Evolutionary conservation across 148 eudicot genomes (phyloP).

Genomic region (Silene conica): DNA sequence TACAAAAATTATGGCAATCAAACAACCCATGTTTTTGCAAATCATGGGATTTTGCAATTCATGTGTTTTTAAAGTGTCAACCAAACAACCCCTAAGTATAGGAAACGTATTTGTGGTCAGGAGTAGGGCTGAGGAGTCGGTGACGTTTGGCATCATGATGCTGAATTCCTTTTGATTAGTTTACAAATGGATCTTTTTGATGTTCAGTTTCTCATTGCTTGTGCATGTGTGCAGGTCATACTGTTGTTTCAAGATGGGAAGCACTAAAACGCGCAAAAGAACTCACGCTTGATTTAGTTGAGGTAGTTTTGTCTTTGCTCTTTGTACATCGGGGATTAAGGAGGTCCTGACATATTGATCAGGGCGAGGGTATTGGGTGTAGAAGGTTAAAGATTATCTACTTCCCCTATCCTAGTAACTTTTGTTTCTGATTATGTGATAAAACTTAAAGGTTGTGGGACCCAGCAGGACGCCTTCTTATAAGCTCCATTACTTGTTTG

Average conservation of each 20-base stretch:
- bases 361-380: background rate
- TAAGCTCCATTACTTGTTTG: background rate
- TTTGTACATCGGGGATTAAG: background rate
- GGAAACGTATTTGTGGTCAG: background rate
- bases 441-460: background rate
- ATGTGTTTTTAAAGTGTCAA: no score
- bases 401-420: background rate
- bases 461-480: background rate
- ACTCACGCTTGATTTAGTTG: constrained; percentile 60
- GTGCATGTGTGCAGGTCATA: constrained; percentile 46
- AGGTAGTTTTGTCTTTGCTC: constrained; percentile 37
- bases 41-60: no score
- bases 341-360: background rate
- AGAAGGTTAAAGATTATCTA: background rate
- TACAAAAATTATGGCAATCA: no score
- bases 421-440: background rate
- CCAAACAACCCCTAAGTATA: no score
- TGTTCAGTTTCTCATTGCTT: constrained; percentile 1
- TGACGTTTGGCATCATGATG: background rate
- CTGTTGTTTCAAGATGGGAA: constrained; percentile 42
- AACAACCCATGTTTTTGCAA: no score
- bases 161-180: background rate
- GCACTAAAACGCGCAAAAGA: constrained; percentile 52
- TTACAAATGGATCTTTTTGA: background rate
- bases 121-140: background rate